A percentile compares a stretch with the other conserved stretches of the same genome.
Conservation (phyloP, 2,329 filamentous ascomycete species). For the Paecilomyces variotii region DNA sequence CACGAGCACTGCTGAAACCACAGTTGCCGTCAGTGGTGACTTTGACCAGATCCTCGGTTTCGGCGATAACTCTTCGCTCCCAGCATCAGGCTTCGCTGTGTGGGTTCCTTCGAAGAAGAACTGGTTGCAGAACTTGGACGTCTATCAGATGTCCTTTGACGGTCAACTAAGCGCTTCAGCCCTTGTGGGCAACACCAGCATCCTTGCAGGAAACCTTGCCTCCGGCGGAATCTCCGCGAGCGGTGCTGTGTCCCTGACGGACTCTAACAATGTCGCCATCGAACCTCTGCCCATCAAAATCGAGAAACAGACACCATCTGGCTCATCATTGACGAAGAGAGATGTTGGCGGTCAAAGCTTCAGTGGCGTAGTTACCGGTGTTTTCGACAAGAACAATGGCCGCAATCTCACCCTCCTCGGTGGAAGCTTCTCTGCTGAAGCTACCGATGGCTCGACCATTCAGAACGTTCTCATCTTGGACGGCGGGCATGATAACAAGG, state of each 20-base stretch:
- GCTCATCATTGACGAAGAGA: conserved; percentile 35
- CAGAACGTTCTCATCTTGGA: conserved; percentile 80
- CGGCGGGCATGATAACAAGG: conserved; percentile 55
- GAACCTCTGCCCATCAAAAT: conserved; percentile 45
- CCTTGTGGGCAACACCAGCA: conserved; percentile 47
- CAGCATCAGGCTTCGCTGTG: conserved; percentile 70
- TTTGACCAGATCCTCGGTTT: conserved; percentile 69
- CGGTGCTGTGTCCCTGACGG: conserved; percentile 60
- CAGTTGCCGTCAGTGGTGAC: conserved; percentile 69
- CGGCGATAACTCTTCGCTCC: conserved; percentile 49
- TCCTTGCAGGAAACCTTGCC: conserved; percentile 77
- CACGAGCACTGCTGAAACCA: conserved; percentile 57
- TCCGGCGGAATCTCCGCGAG: conserved; percentile 66
- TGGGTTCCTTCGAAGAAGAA: conserved; percentile 82
- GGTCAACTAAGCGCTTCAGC: conserved; percentile 67
- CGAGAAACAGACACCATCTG: conserved; percentile 15
- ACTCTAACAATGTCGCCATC: conserved; percentile 27
- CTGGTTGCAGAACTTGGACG: conserved; percentile 76
- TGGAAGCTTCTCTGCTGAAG: conserved; percentile 71
- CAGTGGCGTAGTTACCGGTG: conserved; percentile 66
- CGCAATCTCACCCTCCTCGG: conserved; percentile 81
- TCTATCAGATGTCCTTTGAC: conserved; percentile 56
- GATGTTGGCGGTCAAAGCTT: conserved; percentile 37
- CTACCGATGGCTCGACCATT: conserved; percentile 60
- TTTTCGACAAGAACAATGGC: conserved; percentile 62